Evolutionary conservation across 2,329 filamentous ascomycete species (phyloP), one percentile per base, ranked within the genome.

Genomic region (Dryadomyces quercivorus): DNA sequence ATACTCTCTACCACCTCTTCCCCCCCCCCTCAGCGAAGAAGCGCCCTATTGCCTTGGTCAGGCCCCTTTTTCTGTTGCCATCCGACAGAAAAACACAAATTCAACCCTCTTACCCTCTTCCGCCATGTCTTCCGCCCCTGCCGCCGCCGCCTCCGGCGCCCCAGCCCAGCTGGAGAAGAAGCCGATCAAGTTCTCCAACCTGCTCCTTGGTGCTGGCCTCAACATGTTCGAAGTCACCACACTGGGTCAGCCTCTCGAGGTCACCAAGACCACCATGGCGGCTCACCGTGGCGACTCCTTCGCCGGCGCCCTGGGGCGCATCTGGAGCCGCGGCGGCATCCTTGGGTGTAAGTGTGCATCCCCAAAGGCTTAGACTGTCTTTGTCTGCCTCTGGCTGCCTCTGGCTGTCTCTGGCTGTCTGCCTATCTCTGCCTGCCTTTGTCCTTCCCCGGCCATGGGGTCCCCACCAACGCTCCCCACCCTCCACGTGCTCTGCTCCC

Each of bases 261-360:
- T 98, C 73, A 81, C 88, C 78, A 98, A 98, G 87, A 98, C 93
- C 67, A 97, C 93, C 72, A 97, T 98, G 89, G 93, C 93, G 66
- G 93, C 93, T 63, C 93, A 98, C 76, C 85, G 93, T 72, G 80
- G 82, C 65, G 92, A 97, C 71, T 84, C 82, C 72, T 93, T 98
- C 75, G 76, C 77, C 61, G 78, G 82, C 63, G 87, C 93, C 67
- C 83, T 97, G 69, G 73, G 76, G 67, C 84, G 89, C 70, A 88
- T 97, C 74, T 98, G 93, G 93, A 77, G 82, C 69, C 88, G 93
- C 74, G 93, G 93, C 73, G 93, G 93, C 75, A 76, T 86, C 66
- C 76, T 95, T 66, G 93, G 93, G 73, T 98, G 92, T 97, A 78
- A 78, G 91, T 80, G 26, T 53, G 22, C n/a, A n/a, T n/a, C n/a